Evolutionary conservation across 129 eudicot genomes (phyloP), one percentile per base, ranked within the genome.

Genomic region (Helichrysum umbraculigerum): DNA sequence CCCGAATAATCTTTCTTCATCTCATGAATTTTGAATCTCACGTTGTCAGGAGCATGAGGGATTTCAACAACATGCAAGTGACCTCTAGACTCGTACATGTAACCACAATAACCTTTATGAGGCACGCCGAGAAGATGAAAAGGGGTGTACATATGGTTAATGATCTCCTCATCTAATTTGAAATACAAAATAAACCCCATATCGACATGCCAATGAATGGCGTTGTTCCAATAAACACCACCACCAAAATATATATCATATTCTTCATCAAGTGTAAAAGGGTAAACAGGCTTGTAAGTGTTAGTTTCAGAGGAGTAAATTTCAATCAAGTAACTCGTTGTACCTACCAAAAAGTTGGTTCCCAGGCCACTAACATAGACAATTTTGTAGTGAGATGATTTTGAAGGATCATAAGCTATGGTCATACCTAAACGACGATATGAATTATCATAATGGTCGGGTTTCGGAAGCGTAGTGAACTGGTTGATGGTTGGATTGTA

Each of bases 11-110:
- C 90, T 73, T 58, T 79, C 30, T 71, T 62, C 83, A 82, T 11
- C 54, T 89, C 91, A 47, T 79, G 71, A 2, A 89, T 83, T 42
- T 84, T 66, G 73, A 89, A 89, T 12, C 42, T 22, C 21, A 33
- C 3, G 2, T 8, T 68, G 6, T 15, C 21, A n/a, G 21, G 30
- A 11, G 7, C 29, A 72, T 4, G 4, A 44, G 9, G 9, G 8
- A 72, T 76, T 65, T 82, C 82, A 5, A 78, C 74, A 21, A 86
- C 37, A 79, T 71, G 89, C 79, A 85, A 72, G 50, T 75, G 82
- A 56, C 65, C 86, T 12, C 68, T 58, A 15, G 86, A 82, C 70
- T 79, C 75, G 7, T 11, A 52, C n/a, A 71, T 17, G 54, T 19
- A 19, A 71, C 47, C 34, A 20, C 47, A 6, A 29, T 50, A 29